A percentile compares a stretch with the other conserved stretches of the same genome.
Conservation (phyloP, 495 filamentous ascomycete species). For the Cryomyces minteri region DNA sequence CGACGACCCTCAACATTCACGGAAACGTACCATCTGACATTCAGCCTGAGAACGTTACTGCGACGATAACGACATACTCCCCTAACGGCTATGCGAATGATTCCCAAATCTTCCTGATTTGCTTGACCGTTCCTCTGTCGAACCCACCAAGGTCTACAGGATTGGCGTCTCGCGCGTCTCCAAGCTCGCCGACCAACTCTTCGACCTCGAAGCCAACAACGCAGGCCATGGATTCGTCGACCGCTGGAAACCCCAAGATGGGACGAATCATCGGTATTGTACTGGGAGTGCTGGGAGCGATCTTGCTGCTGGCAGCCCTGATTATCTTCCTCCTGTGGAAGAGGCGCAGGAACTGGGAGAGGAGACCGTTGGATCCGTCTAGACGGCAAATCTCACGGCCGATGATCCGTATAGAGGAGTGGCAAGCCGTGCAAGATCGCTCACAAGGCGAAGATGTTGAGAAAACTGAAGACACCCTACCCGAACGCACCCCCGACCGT, state of each 20-base stretch:
- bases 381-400: slow-evolving; percentile 15
- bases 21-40: slow-evolving; percentile 41
- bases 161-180: not conserved
- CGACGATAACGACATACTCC: slow-evolving; percentile 7
- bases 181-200: not conserved
- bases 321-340: slow-evolving; percentile 7
- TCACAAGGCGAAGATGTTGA: slow-evolving; percentile 10
- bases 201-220: not conserved
- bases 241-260: not conserved
- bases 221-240: not conserved
- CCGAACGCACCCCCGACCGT: slow-evolving; percentile 4
- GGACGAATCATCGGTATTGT: slow-evolving; percentile 5
- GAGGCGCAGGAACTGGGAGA: slow-evolving; percentile 4
- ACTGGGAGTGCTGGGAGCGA: not conserved
- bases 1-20: slow-evolving; percentile 32
- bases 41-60: slow-evolving; percentile 12
- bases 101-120: slow-evolving; percentile 11
- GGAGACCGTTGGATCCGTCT: slow-evolving; percentile 4
- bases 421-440: not conserved
- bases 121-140: not conserved
- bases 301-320: slow-evolving; percentile 2
- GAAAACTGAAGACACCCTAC: slow-evolving; percentile 5
- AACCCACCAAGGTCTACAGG: not conserved
- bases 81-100: slow-evolving; percentile 2
- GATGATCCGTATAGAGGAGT: slow-evolving; percentile 3